phyloP scores from a whole-genome alignment of 2,329 filamentous ascomycete genomes.

The Xylariaceae sp. region DNA sequence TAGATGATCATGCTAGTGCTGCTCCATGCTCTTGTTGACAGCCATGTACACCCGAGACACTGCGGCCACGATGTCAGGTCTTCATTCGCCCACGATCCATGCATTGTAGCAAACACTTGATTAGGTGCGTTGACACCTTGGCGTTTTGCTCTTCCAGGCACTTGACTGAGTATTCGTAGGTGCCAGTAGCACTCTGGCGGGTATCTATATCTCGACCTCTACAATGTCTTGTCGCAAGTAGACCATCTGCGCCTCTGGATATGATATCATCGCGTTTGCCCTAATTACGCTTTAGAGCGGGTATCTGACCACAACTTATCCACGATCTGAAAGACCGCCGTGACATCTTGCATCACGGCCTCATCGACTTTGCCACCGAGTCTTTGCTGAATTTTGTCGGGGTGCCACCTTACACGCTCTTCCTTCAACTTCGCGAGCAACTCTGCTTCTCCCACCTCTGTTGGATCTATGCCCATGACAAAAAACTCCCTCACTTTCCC shows the following conservation, averaged over 20 bases:
- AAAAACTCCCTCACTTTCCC: conserved; percentile 52
- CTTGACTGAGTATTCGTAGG: too few relatives aligned
- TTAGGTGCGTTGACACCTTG: too few relatives aligned
- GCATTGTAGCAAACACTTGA: too few relatives aligned
- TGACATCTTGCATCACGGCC: conserved; percentile 72
- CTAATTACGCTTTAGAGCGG: conserved; percentile 28
- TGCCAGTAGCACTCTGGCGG: too few relatives aligned
- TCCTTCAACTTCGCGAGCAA: conserved; percentile 60
- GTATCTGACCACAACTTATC: conserved; percentile 73
- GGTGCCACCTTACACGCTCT: conserved; percentile 92
- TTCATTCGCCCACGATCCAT: too few relatives aligned
- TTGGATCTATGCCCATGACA: conserved; percentile 40
- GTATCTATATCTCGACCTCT: too few relatives aligned
- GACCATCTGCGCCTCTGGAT: too few relatives aligned
- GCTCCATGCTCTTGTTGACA: background rate
- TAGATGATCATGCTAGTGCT: background rate
- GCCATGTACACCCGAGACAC: too few relatives aligned
- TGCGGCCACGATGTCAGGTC: too few relatives aligned
- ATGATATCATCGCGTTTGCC: too few relatives aligned
- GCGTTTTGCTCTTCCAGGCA: too few relatives aligned
- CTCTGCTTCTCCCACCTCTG: conserved; percentile 39
- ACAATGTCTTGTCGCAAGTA: too few relatives aligned
- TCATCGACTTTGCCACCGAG: conserved; percentile 71
- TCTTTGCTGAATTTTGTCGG: conserved; percentile 92
- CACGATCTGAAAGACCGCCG: conserved; percentile 85